A percentile compares a stretch with the other conserved stretches of the same genome.
phyloP scores from a whole-genome alignment of 2,329 filamentous ascomycete species.

The Fusarium bactridioides region DNA sequence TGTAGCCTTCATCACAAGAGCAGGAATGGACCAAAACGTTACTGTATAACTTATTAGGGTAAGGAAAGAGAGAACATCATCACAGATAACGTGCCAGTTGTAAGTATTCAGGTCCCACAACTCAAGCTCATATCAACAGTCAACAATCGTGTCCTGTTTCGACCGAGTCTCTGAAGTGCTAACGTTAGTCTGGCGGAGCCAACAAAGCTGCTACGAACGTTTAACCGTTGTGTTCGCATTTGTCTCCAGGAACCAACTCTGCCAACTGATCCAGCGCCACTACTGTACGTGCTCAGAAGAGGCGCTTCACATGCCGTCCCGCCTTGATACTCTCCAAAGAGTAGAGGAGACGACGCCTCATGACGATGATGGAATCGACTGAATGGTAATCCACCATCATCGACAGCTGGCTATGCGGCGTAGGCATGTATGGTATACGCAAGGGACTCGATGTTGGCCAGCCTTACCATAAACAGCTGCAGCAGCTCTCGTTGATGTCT shows the following conservation, averaged over 20 bases:
- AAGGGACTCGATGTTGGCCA: slow-evolving; percentile 31
- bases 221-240: slow-evolving; percentile 35
- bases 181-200: slow-evolving; percentile 19
- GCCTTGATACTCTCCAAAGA: slow-evolving; percentile 8
- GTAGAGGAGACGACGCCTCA: slow-evolving; percentile 6
- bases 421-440: slow-evolving; percentile 21
- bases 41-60: background rate
- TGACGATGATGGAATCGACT: slow-evolving; percentile 21
- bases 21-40: background rate
- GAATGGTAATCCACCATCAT: slow-evolving; percentile 33
- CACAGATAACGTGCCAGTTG: background rate
- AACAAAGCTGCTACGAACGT: slow-evolving; percentile 20
- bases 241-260: slow-evolving; percentile 6
- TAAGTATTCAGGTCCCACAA: background rate
- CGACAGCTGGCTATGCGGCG: slow-evolving; percentile 22
- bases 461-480: slow-evolving; percentile 10
- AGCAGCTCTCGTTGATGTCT: slow-evolving; percentile 3
- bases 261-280: slow-evolving; percentile 11
- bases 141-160: slow-evolving; percentile 16
- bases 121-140: slow-evolving; percentile 4
- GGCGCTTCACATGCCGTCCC: slow-evolving; percentile 9
- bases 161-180: slow-evolving; percentile 5
- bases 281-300: background rate
- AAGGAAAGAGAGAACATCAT: background rate
- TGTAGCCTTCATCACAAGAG: background rate